Evolutionary conservation across 2,329 filamentous ascomycete genomes (phyloP), one percentile per base, ranked within the genome.

Genomic region (Pyricularia sp.): DNA sequence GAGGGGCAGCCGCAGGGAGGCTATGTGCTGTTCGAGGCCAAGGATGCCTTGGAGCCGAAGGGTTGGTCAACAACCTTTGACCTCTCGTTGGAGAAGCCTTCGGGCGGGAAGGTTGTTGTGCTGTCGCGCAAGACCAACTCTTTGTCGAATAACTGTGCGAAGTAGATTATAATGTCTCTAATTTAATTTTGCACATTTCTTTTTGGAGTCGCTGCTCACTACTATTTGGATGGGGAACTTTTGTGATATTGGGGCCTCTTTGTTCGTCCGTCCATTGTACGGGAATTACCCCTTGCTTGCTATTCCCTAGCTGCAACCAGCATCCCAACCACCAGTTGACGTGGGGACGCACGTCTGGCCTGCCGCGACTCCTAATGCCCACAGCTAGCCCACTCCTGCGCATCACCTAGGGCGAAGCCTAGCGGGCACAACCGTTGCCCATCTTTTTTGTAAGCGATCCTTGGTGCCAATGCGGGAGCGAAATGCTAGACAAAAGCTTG

Each of bases 11-110:
- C 83, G 65, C 76, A 80, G 23, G 84, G 83, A 25, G 70, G 74
- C 31, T 85, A 85, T 71, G 85, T 83, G 0, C 78, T 85, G 28
- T 86, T 82, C 72, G 78, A 77, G 6, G 78, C 78, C 3, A 77
- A 76, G 14, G 25, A 55, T 3, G 25, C 36, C 14, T 7, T 66
- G 26, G 65, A 66, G 65, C 25, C 20, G 23, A 12, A 26, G 14
- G 65, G 65, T 7, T 66, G 65, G 65, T 55, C 25, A 12, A 66
- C 65, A 17, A 55, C n/a, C n/a, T 66, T 66, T 55, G 26, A 30
- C 25, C 6, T 66, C 25, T n/a, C 25, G 10, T 5, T 66, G 36
- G 36, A 50, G 5, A 58, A 30, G 25, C 36, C 42, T 5, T 28
- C 17, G 20, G 65, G 65, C 14, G 42, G 28, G 3, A 20, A 30